Base-by-base conservation (phyloP, 306 rosid species). In the Pyrus pyrifolia region DNA sequence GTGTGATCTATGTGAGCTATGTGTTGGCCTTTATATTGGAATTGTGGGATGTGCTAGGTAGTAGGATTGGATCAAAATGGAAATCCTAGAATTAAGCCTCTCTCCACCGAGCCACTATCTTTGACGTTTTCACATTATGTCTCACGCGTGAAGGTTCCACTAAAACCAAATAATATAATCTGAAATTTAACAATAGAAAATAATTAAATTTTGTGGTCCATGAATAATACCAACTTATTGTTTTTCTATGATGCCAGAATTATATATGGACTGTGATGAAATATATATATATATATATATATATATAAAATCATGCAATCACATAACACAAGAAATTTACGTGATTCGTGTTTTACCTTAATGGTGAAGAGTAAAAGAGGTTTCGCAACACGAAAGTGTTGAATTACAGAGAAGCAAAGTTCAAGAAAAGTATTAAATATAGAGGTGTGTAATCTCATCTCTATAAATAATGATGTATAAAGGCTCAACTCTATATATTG, bases 91-190 rank as follows among this genome's bases (percentile, higher is more conserved):
- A 57, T 57, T 57, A 22, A 62, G 31, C 61, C 68, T 75, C 63
- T 52, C 72, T 75, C 91, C 93, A 87, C 89, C 81, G 53, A 52
- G 89, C 89, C 82, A 80, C 83, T 74, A 78, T 80, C 71, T 83
- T 82, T 83, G 91, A 89, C 88, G 46, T 85, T 74, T 45, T 31
- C 25, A 15, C 18, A 35, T 17, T 29, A 38, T n/a, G 60, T 72
- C 53, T 19, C 89, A 88, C 81, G 85, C 85, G 40, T 40, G 61
- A 72, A 52, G 63, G 78, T 72, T 3, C 78, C 68, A 72, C 85
- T 77, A 52, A 31, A 40, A 21, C n/a, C 58, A 61, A 64, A 63
- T n/a, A 49, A 49, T 23, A 58, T 35, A 58, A 59, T 60, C 15
- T 38, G 31, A 6, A 38, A 55, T 55, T 21, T 12, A 38, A 52